Conservation (phyloP, 352 stramenopile genomes). For the Halophytophthora batemanensis region DNA sequence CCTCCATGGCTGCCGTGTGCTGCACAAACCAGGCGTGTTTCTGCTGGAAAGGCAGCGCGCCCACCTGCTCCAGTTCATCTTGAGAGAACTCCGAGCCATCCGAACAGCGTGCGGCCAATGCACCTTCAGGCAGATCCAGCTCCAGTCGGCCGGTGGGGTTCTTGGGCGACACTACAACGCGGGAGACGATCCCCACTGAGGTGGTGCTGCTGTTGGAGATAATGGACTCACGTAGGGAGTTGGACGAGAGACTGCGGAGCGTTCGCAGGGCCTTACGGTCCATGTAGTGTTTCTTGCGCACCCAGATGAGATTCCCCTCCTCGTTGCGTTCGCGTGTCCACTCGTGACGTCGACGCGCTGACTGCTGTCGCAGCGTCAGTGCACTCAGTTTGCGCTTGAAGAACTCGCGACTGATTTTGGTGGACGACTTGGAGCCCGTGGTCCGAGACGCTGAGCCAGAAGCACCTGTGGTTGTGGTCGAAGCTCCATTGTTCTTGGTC, state of each 20-base stretch:
- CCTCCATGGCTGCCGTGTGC: conserved; percentile 79
- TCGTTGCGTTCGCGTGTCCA: conserved; percentile 79
- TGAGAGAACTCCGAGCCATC: conserved; percentile 61
- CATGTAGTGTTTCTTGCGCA: conserved; percentile 73
- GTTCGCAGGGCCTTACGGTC: conserved; percentile 70
- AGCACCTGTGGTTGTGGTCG: too few relatives aligned
- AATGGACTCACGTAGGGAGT: conserved; percentile 66
- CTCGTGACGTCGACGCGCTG: conserved; percentile 76
- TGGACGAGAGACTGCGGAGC: conserved; percentile 54
- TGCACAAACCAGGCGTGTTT: conserved; percentile 89
- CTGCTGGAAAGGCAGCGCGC: conserved; percentile 75
- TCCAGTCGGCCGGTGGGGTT: conserved; percentile 71
- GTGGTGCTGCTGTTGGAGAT: conserved; percentile 55
- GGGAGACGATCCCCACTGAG: conserved; percentile 72
- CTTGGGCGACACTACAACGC: conserved; percentile 70
- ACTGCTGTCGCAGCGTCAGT: conserved; percentile 78
- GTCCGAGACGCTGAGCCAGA: conserved; percentile 11
- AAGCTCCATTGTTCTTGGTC: conserved; percentile 7
- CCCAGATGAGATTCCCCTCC: conserved; percentile 78
- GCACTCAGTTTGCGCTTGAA: conserved; percentile 79
- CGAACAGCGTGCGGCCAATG: conserved; percentile 50
- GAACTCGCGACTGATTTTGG: conserved; percentile 56
- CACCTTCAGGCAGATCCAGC: conserved; percentile 67
- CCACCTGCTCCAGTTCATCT: conserved; percentile 72
- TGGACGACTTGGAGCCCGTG: conserved; percentile 21